These are phyloP conservation scores for Geranium rotundifolium DNA, from an alignment of 345 rosid genomes.

Conservation along the genomic window DNA sequence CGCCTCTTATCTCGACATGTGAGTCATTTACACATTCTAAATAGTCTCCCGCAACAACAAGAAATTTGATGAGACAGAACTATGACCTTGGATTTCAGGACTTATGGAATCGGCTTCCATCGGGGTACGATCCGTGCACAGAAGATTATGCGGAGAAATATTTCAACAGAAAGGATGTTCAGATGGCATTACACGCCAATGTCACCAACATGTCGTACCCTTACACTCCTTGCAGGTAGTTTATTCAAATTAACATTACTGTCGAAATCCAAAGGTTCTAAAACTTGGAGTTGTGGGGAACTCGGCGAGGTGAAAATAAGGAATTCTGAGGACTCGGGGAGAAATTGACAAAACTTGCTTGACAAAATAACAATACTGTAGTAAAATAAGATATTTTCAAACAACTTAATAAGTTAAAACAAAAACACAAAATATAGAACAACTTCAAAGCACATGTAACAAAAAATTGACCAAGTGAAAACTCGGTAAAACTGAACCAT, in stretches of 20 bases:
- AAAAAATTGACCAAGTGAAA: too few relatives aligned
- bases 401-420: too few relatives aligned
- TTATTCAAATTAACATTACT: not conserved
- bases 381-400: too few relatives aligned
- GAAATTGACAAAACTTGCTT: too few relatives aligned
- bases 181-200: conserved; percentile 59
- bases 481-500: too few relatives aligned
- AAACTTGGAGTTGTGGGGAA: too few relatives aligned
- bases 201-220: conserved; percentile 49
- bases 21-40: not conserved
- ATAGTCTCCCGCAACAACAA: not conserved
- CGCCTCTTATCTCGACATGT: conserved; percentile 2
- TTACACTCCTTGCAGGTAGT: conserved; percentile 55
- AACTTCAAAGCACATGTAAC: too few relatives aligned
- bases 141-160: conserved; percentile 36
- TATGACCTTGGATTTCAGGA: conserved; percentile 22
- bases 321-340: too few relatives aligned
- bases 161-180: conserved; percentile 65
- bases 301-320: too few relatives aligned
- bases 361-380: too few relatives aligned
- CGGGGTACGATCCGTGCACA: conserved; percentile 71
- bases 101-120: conserved; percentile 32
- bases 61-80: not conserved
- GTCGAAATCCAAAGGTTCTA: too few relatives aligned
- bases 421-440: too few relatives aligned